phyloP scores from a whole-genome alignment of 2,329 filamentous ascomycete genomes.

The Aspergillus sp. region DNA sequence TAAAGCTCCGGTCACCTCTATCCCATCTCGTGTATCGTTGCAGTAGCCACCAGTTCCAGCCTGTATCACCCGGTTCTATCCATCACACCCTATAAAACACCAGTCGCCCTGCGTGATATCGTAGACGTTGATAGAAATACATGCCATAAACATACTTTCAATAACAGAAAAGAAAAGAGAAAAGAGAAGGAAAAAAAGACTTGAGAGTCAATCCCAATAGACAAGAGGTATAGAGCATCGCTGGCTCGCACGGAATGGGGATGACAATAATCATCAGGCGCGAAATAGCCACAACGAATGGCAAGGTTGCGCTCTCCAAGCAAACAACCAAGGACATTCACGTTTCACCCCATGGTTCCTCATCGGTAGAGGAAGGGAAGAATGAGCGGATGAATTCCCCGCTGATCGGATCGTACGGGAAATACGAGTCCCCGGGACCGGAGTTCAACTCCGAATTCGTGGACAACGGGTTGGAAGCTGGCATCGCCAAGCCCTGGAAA shows the following conservation, averaged over 20 bases:
- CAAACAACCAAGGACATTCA: background rate
- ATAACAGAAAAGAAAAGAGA: background rate
- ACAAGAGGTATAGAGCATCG: background rate
- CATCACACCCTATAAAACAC: background rate
- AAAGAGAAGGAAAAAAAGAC: constrained; percentile 2
- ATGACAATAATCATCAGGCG: background rate
- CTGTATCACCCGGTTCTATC: background rate
- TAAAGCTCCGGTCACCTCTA: background rate
- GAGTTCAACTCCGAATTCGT: constrained; percentile 15
- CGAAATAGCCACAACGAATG: background rate
- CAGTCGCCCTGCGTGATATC: background rate
- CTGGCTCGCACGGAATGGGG: background rate
- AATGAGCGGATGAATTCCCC: constrained; percentile 44
- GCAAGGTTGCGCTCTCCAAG: background rate
- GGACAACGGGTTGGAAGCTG: constrained; percentile 5
- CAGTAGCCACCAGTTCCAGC: background rate
- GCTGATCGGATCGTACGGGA: constrained; percentile 43
- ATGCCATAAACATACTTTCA: background rate
- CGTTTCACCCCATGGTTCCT: constrained; percentile 27
- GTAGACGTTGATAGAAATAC: background rate
- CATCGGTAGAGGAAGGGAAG: constrained; percentile 34
- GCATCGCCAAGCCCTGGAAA: background rate
- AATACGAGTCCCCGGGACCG: constrained; percentile 30
- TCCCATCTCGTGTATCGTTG: background rate
- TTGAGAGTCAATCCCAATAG: constrained; percentile 2